These are phyloP conservation scores for Triangularia verruculosa DNA, from an alignment of 2,329 filamentous ascomycete genomes.

Conservation along the genomic window DNA sequence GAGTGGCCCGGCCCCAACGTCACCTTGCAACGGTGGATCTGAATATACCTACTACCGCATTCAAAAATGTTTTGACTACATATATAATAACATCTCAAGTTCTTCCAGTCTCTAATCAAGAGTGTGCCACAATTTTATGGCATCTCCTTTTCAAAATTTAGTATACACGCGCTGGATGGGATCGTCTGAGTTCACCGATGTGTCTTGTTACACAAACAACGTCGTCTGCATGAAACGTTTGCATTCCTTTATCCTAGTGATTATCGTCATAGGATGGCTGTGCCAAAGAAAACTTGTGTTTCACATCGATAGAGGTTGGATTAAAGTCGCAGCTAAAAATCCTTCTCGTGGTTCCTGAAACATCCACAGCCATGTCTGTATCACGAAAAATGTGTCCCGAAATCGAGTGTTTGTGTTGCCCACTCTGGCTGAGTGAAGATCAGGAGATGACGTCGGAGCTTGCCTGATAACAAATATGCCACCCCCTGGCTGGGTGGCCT, in stretches of 20 bases:
- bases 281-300: background rate
- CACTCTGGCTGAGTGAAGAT: background rate
- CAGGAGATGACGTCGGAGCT: background rate
- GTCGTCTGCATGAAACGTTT: too few relatives aligned
- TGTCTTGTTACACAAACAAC: too few relatives aligned
- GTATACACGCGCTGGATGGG: background rate
- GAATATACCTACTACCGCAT: too few relatives aligned
- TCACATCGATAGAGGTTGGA: background rate
- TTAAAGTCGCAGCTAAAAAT: background rate
- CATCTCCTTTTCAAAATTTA: too few relatives aligned
- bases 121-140: too few relatives aligned
- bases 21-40: too few relatives aligned
- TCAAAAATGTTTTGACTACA: too few relatives aligned
- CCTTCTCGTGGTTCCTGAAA: background rate
- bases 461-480: background rate
- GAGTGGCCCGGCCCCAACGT: background rate
- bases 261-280: too few relatives aligned
- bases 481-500: background rate
- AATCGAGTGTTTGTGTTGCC: background rate
- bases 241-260: too few relatives aligned
- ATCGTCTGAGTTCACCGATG: background rate
- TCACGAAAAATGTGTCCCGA: background rate
- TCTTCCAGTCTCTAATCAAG: too few relatives aligned
- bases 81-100: too few relatives aligned
- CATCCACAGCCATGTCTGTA: background rate